Percentiles rank a stretch among this genome's conserved stretches.
Conservation (phyloP, 1,284 basidiomycete species). For the Trichosporon faecale region DNA sequence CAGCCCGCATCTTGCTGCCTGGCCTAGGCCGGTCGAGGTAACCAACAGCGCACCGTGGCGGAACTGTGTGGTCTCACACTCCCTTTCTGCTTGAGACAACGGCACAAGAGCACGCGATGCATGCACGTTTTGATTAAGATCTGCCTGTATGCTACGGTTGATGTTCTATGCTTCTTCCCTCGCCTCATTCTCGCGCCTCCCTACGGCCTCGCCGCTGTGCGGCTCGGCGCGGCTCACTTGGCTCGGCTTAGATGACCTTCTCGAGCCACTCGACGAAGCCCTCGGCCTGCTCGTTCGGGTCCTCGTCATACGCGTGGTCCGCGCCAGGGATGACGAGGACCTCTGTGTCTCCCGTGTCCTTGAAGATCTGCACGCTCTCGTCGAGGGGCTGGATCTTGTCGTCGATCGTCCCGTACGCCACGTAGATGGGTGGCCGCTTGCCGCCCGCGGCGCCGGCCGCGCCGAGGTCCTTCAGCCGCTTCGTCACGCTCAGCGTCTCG, state of each 20-base stretch:
- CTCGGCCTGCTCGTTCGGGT: slow-evolving; percentile 38
- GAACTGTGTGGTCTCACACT: too few species aligned
- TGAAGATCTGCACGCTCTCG: slow-evolving; percentile 33
- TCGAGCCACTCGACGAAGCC: slow-evolving; percentile 43
- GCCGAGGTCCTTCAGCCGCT: slow-evolving; percentile 27
- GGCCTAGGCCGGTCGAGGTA: too few species aligned
- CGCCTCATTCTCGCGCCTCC: too few species aligned
- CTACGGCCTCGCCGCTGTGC: neutral
- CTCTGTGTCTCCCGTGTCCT: slow-evolving; percentile 19
- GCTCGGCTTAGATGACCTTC: slow-evolving; percentile 4
- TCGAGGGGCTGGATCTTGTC: slow-evolving; percentile 46
- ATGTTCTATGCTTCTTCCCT: neutral
- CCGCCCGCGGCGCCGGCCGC: slow-evolving; percentile 14
- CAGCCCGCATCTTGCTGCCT: too few species aligned
- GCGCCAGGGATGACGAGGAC: slow-evolving; percentile 36
- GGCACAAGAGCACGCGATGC: neutral
- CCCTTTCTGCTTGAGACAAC: too few species aligned
- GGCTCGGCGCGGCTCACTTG: too few species aligned
- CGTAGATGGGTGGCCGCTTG: slow-evolving; percentile 32
- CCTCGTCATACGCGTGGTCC: slow-evolving; percentile 47
- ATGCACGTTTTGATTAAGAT: neutral
- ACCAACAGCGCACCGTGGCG: too few species aligned
- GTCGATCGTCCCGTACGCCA: slow-evolving; percentile 40
- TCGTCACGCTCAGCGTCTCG: slow-evolving; percentile 37
- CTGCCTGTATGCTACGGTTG: neutral